Evolutionary conservation across 176 grass and related monocot species (phyloP).

Genomic region (Oryza rufipogon): DNA sequence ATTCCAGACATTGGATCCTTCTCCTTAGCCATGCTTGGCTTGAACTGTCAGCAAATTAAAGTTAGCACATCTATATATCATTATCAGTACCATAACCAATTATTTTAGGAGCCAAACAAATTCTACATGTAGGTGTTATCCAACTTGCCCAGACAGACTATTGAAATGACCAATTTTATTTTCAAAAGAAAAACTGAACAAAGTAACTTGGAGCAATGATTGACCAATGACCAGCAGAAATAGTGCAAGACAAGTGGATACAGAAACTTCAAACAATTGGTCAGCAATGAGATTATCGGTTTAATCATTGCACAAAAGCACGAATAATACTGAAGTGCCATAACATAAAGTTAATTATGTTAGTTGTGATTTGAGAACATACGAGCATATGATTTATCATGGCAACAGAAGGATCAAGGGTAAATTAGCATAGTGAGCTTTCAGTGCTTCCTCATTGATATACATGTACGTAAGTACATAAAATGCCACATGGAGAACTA

Average conservation of each 20-base stretch:
- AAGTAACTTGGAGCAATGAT: not conserved
- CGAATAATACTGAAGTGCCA: not conserved
- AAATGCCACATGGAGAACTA: not conserved
- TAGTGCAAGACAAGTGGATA: not conserved
- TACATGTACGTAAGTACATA: not conserved
- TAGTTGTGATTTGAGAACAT: not conserved
- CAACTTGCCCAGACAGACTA: not conserved
- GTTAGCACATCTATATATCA: constrained; percentile 2
- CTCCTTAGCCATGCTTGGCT: constrained; percentile 72
- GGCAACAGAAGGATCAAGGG: not conserved
- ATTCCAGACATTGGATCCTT: constrained; percentile 95
- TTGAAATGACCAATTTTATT: not conserved
- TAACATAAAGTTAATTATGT: not conserved
- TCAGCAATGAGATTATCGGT: not conserved
- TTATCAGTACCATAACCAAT: not conserved
- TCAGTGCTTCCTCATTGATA: not conserved
- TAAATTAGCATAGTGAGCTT: constrained; percentile 2
- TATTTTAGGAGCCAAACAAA: not conserved
- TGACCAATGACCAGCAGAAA: not conserved
- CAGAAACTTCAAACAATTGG: not conserved
- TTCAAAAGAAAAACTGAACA: not conserved
- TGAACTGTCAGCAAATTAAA: constrained; percentile 56
- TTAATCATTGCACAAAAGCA: not conserved
- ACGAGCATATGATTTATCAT: not conserved
- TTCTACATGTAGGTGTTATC: not conserved